A percentile compares a stretch with the other conserved stretches of the same genome.
Evolutionary conservation across 2,329 filamentous ascomycete genomes (phyloP).

Genomic region (Penicillium sp.): DNA sequence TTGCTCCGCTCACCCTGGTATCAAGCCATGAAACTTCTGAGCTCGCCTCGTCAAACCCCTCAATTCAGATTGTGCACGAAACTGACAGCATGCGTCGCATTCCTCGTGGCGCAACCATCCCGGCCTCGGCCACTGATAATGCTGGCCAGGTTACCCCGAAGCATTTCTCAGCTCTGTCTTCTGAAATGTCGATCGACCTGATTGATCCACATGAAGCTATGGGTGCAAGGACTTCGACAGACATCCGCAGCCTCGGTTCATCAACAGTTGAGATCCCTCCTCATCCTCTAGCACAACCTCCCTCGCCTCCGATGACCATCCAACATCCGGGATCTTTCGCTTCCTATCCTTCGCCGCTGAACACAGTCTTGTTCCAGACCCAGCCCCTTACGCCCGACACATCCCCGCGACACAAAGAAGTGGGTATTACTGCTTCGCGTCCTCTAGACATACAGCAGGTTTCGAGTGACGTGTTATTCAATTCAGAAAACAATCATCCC

Average conservation of each 20-base stretch:
- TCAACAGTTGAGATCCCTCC: conserved; percentile 43
- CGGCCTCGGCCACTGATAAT: conserved; percentile 25
- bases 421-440: conserved; percentile 15
- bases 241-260: conserved; percentile 33
- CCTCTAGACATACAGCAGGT: conserved; percentile 28
- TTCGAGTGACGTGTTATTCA: conserved; percentile 34
- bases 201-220: conserved; percentile 41
- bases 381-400: conserved; percentile 45
- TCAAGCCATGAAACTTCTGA: conserved; percentile 30
- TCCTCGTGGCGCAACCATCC: conserved; percentile 43
- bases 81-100: conserved; percentile 53
- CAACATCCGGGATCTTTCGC: conserved; percentile 37
- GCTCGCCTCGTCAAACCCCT: conserved; percentile 45
- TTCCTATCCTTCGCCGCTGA: conserved; percentile 31
- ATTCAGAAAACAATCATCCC: conserved; percentile 29
- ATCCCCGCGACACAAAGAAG: conserved; percentile 34
- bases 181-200: conserved; percentile 52
- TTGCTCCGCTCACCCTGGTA: conserved; percentile 26
- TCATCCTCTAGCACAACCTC: conserved; percentile 47
- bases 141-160: conserved; percentile 46
- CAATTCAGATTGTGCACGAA: conserved; percentile 50
- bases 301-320: conserved; percentile 46
- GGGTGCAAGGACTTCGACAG: conserved; percentile 32
- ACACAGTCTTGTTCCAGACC: conserved; percentile 33
- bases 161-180: conserved; percentile 54